Evolutionary conservation across 2,329 filamentous ascomycete genomes (phyloP).

Genomic region (Fusarium siculi): DNA sequence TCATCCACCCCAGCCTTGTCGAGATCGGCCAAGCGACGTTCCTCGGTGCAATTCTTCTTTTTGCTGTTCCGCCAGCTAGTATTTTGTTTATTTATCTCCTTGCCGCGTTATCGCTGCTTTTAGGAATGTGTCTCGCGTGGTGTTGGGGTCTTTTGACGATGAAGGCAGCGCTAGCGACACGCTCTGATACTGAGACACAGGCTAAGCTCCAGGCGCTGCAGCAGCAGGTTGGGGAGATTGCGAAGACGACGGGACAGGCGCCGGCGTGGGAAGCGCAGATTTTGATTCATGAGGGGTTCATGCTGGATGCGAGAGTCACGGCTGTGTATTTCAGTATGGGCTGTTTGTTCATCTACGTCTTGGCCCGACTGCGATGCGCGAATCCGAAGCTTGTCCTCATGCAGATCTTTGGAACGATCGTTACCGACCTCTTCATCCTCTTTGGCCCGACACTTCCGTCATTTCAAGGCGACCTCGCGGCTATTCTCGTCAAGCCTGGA

Average conservation of each 20-base stretch:
- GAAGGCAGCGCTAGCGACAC: conserved; percentile 58
- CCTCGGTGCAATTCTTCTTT: conserved; percentile 54
- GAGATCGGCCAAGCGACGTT: conserved; percentile 58
- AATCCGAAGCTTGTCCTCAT: conserved; percentile 58
- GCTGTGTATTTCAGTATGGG: conserved; percentile 52
- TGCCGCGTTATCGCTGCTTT: conserved; percentile 53
- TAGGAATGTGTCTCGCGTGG: conserved; percentile 61
- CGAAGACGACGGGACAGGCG: conserved; percentile 40
- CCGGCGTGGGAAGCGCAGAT: conserved; percentile 46
- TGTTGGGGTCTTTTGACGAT: conserved; percentile 61
- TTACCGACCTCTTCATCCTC: conserved; percentile 57
- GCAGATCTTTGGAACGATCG: conserved; percentile 60
- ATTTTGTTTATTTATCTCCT: conserved; percentile 60
- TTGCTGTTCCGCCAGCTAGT: conserved; percentile 57
- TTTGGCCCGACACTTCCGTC: conserved; percentile 52
- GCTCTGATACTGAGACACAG: conserved; percentile 53
- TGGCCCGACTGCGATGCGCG: conserved; percentile 55
- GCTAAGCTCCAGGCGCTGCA: conserved; percentile 49
- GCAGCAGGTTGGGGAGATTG: conserved; percentile 49
- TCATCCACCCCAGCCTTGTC: conserved; percentile 56
- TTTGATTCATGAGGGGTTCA: conserved; percentile 56
- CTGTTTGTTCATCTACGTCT: conserved; percentile 56
- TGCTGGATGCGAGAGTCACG: conserved; percentile 59
- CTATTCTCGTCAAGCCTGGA: conserved; percentile 56
- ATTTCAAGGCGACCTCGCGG: conserved; percentile 33